A percentile compares a stretch with the other conserved stretches of the same genome.
These are phyloP conservation scores for Ophiostoma australiae DNA, from an alignment of 2,329 filamentous ascomycete species.

Conservation along the genomic window DNA sequence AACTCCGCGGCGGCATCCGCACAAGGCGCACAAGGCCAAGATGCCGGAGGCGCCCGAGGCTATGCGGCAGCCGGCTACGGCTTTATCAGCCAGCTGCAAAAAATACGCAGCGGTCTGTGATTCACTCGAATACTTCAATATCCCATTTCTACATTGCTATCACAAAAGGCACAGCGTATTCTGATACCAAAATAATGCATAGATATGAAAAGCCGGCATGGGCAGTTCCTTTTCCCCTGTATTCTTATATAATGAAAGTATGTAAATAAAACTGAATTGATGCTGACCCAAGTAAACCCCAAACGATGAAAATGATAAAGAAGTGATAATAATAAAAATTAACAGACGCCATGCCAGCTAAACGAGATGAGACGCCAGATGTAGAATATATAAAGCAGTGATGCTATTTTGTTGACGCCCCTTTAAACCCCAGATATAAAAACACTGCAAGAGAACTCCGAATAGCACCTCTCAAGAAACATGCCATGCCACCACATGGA, in stretches of 20 bases:
- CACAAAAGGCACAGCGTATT: not conserved
- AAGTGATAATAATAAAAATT: too few relatives aligned
- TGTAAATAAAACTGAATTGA: not conserved
- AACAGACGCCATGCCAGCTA: not conserved
- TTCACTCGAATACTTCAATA: not conserved
- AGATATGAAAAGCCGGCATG: not conserved
- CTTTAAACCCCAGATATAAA: not conserved
- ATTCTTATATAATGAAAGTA: not conserved
- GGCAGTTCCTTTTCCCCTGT: not conserved
- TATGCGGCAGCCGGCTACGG: slow-evolving; percentile 49
- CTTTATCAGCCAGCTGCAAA: slow-evolving; percentile 59
- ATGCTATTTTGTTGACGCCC: not conserved
- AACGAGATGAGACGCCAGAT: not conserved
- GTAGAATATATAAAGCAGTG: not conserved
- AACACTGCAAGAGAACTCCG: not conserved
- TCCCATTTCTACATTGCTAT: not conserved
- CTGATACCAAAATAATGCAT: not conserved
- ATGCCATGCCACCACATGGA: not conserved
- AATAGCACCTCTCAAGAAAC: not conserved
- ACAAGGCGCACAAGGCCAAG: slow-evolving; percentile 4
- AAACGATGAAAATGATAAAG: too few relatives aligned
- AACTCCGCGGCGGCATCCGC: not conserved
- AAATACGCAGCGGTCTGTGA: slow-evolving; percentile 51
- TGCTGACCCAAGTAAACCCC: too few relatives aligned
- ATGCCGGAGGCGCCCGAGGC: slow-evolving; percentile 38